Base-by-base conservation (phyloP, 805 yeast species). In the Candida suzukii region DNA sequence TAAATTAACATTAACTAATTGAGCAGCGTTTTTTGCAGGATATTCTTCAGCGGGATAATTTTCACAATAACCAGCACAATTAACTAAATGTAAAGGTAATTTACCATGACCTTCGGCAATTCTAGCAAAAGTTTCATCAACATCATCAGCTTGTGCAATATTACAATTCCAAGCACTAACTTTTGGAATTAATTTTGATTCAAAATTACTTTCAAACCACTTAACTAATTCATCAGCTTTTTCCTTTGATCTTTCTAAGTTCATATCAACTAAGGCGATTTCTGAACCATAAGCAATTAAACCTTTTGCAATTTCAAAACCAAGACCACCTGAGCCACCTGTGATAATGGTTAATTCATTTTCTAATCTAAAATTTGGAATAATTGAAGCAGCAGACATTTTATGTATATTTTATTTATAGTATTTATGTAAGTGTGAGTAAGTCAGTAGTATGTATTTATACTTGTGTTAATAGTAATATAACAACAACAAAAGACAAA, bases 21-120 rank as follows among this genome's bases (percentile, higher is more conserved):
- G 73, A 51, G 80, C 85, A 39, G 88, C 85, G 53, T 79, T 80
- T 39, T 63, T 59, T 33, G 87, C 75, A 20, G 90, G 88, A 64
- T 84, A 83, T 41, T 81, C 84, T 52, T 80, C 76, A 22, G 91
- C 91, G 2, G 87, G 76, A 64, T 71, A 75, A 69, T 84, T 84
- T 62, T 84, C 88, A 57, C 88, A 81, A 67, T 80, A 84, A 13
- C 95, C 93, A n/a, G 95, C 93, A 39, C 88, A 73, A 68, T 84
- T 83, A 46, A 84, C 73, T 51, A 84, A 69, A 48, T 83, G 66
- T 50, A 79, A 77, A 30, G 88, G 79, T 35, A 80, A 68, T 45
- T 71, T 67, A 24, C 74, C 78, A 58, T 81, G 83, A 56, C 73
- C 79, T 39, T 65, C 69, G 51, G 74, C 73, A 16, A 68, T 56